These are phyloP conservation scores for Sugiyamaella novakii DNA, from an alignment of 1,139 yeast species.

Conservation along the genomic window DNA sequence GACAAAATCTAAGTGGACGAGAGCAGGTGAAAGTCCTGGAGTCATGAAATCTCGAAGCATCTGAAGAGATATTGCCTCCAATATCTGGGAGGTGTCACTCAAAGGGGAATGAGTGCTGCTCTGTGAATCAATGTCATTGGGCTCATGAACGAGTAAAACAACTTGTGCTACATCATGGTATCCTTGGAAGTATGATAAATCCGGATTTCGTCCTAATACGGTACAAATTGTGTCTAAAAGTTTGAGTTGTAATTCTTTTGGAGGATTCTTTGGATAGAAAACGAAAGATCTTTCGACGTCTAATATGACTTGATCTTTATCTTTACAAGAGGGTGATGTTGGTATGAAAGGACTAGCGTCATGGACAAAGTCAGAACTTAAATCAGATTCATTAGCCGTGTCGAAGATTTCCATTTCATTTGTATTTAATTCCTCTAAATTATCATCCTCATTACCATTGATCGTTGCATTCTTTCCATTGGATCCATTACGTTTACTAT, in stretches of 20 bases:
- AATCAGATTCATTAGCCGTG: background rate
- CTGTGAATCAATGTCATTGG: slow-evolving; percentile 7
- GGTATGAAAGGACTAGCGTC: background rate
- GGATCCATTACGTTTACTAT: background rate
- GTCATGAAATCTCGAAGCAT: slow-evolving; percentile 87
- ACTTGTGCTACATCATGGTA: slow-evolving; percentile 84
- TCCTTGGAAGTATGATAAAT: slow-evolving; percentile 83
- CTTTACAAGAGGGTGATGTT: slow-evolving; percentile 41
- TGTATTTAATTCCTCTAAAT: background rate
- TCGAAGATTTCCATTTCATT: background rate
- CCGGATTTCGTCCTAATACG: slow-evolving; percentile 62
- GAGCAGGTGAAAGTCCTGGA: slow-evolving; percentile 63
- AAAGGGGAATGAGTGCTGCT: background rate
- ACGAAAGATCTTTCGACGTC: slow-evolving; percentile 75
- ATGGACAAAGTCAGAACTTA: background rate
- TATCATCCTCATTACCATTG: background rate
- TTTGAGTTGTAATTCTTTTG: slow-evolving; percentile 41
- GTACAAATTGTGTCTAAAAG: slow-evolving; percentile 54
- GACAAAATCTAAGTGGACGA: slow-evolving; percentile 64
- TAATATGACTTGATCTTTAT: slow-evolving; percentile 74
- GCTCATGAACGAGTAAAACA: slow-evolving; percentile 57
- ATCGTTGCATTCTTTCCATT: background rate
- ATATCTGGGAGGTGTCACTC: slow-evolving; percentile 42
- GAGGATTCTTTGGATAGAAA: slow-evolving; percentile 30
- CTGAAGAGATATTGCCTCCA: slow-evolving; percentile 60